Conservation (phyloP, 805 yeast species). For the Nakazawaea laoshanensis region DNA sequence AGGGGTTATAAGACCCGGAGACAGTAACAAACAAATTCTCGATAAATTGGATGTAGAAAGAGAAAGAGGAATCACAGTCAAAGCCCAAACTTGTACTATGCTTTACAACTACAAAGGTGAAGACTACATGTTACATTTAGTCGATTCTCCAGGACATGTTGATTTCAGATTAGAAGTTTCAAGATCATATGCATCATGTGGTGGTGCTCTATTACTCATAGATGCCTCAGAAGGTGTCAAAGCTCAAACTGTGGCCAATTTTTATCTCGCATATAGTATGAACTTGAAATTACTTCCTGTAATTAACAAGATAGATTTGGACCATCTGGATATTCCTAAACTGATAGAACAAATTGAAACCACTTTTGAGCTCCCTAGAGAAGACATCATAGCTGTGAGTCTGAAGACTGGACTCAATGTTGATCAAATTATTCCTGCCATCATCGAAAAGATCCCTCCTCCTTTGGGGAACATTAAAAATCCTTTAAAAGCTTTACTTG, state of each 20-base stretch:
- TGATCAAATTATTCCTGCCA: conserved; percentile 68
- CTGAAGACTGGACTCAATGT: conserved; percentile 89
- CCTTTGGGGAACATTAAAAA: conserved; percentile 49
- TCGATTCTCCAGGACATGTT: conserved; percentile 97
- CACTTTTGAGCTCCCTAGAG: conserved; percentile 70
- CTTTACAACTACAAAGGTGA: conserved; percentile 57
- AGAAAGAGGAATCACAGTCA: conserved; percentile 94
- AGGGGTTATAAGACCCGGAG: conserved; percentile 74
- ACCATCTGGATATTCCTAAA: conserved; percentile 73
- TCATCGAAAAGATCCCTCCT: conserved; percentile 72
- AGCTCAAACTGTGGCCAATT: conserved; percentile 98
- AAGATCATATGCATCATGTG: conserved; percentile 91
- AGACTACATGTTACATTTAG: conserved; percentile 82
- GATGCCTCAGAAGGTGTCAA: conserved; percentile 97
- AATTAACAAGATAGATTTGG: conserved; percentile 85
- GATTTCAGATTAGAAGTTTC: conserved; percentile 93
- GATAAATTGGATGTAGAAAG: conserved; percentile 92
- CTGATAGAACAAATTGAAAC: conserved; percentile 81
- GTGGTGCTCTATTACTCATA: conserved; percentile 82
- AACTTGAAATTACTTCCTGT: conserved; percentile 78
- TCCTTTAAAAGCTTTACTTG: conserved; percentile 69
- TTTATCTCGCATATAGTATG: conserved; percentile 81
- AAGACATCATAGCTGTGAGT: conserved; percentile 75
- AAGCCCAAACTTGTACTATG: conserved; percentile 97
- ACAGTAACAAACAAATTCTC: conserved; percentile 67